These are phyloP conservation scores for Calophaca sinica DNA, from an alignment of 306 rosid genomes.

Conservation along the genomic window DNA sequence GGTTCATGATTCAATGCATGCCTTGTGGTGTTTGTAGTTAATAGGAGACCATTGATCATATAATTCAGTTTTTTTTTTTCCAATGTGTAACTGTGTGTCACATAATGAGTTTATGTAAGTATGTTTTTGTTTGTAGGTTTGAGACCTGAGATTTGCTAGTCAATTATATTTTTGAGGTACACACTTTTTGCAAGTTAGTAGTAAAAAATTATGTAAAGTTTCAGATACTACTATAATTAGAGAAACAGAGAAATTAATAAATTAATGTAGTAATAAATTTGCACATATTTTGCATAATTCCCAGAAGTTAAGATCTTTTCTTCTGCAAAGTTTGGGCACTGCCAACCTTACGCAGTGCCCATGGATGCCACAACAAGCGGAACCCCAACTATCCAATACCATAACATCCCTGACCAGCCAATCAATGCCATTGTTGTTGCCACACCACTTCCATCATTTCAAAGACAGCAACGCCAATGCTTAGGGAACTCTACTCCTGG, in stretches of 20 bases:
- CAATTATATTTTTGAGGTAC: slow-evolving; percentile 53
- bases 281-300: slow-evolving; percentile 64
- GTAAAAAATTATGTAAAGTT: slow-evolving; percentile 24
- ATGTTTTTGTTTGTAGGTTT: slow-evolving; percentile 85
- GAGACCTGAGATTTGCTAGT: slow-evolving; percentile 87
- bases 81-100: slow-evolving; percentile 45
- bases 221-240: slow-evolving; percentile 51
- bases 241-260: slow-evolving; percentile 41
- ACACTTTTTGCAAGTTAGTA: slow-evolving; percentile 42
- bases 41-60: slow-evolving; percentile 46
- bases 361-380: slow-evolving; percentile 97
- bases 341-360: slow-evolving; percentile 86
- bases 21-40: slow-evolving; percentile 35
- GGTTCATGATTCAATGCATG: slow-evolving; percentile 44
- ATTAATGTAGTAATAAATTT: slow-evolving; percentile 55
- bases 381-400: slow-evolving; percentile 84
- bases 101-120: slow-evolving; percentile 63
- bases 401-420: slow-evolving; percentile 88
- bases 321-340: slow-evolving; percentile 78
- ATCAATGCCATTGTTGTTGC: slow-evolving; percentile 72
- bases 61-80: slow-evolving; percentile 13
- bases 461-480: slow-evolving; percentile 85
- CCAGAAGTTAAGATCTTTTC: slow-evolving; percentile 65
- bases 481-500: slow-evolving; percentile 83
- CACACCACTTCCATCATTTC: slow-evolving; percentile 66